A percentile compares a stretch with the other conserved stretches of the same genome.
Conservation (phyloP, 2,329 filamentous ascomycete genomes). For the Aureobasidium pullulans region DNA sequence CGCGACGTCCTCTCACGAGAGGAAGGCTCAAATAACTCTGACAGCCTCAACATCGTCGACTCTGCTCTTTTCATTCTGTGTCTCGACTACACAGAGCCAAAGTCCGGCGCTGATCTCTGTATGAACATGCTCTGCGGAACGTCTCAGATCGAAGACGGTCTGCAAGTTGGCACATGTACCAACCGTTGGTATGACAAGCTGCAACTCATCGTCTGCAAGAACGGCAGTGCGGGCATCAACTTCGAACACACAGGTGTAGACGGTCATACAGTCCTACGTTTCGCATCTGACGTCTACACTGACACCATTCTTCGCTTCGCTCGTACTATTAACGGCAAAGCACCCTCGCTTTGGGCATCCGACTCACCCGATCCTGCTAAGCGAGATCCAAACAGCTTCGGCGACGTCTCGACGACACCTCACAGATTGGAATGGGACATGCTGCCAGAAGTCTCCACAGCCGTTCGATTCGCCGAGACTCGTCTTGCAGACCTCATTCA, state of each 20-base stretch:
- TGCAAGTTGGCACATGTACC: slow-evolving; percentile 95
- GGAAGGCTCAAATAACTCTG: slow-evolving; percentile 84
- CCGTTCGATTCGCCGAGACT: slow-evolving; percentile 90
- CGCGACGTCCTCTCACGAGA: slow-evolving; percentile 82
- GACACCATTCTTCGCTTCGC: slow-evolving; percentile 96
- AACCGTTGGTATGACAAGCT: slow-evolving; percentile 99
- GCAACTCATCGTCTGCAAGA: slow-evolving; percentile 98
- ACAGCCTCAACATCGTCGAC: slow-evolving; percentile 92
- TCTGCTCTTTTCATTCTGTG: slow-evolving; percentile 88
- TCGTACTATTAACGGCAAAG: slow-evolving; percentile 87
- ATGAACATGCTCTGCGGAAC: slow-evolving; percentile 98
- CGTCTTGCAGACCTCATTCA: slow-evolving; percentile 88
- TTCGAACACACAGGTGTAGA: slow-evolving; percentile 98
- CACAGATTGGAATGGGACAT: slow-evolving; percentile 98
- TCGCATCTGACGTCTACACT: slow-evolving; percentile 93
- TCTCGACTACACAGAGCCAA: slow-evolving; percentile 83
- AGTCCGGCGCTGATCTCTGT: slow-evolving; percentile 74
- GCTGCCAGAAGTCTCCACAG: slow-evolving; percentile 82
- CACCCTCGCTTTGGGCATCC: slow-evolving; percentile 85
- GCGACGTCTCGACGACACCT: slow-evolving; percentile 85
- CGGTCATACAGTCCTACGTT: slow-evolving; percentile 90
- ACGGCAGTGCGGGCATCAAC: slow-evolving; percentile 96
- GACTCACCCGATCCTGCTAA: slow-evolving; percentile 88
- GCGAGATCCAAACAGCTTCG: slow-evolving; percentile 82
- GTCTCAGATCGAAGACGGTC: slow-evolving; percentile 80